Base-by-base conservation (phyloP, 768 basidiomycete species). In the Candolleomyces efflorescens region DNA sequence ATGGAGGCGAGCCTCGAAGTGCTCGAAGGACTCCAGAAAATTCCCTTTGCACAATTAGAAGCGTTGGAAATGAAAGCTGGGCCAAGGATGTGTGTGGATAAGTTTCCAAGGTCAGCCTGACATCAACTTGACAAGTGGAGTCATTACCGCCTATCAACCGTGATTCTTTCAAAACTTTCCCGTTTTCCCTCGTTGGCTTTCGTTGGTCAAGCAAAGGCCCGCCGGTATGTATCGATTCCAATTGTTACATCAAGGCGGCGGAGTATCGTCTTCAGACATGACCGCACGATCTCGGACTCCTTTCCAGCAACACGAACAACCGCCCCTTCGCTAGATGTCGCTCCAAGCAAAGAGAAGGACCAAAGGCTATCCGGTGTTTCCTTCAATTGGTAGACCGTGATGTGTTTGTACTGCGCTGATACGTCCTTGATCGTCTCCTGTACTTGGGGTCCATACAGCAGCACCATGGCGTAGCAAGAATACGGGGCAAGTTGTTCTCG, bases 391-490 rank as follows among this genome's bases (percentile, higher is more conserved):
- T 90, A 89, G 56, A 97, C 84, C 3, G 80, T 78, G 32, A 85
- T 84, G 15, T 71, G 62, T 51, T 76, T 71, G 63, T 87, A 87
- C 62, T 77, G 68, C 20, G 60, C 69, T 22, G 71, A 65, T 50
- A 98, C 74, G 49, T 76, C 68, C 1, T 67, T 55, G 32, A 89
- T 74, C 5, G 87, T 71, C 1, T 64, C 64, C 46, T 74, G 70
- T 18, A 86, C 75, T 55, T 78, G 69, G 0, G 89, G 87, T 3
- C 95, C 96, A 60, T 81, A 82, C 59, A 98, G 79, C 60, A 97
- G 76, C 18, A 96, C 70, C 62, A 86, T 94, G 18, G 92, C 94
- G 70, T 96, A 98, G 71, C 93, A 95, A 7, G 89, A 81, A 67
- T 96, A 98, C 2, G 94, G 93, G 9, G 75, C 77, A 55, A 97